Base-by-base conservation (phyloP, 2,329 filamentous ascomycete species). In the Calonectria henricotiae region DNA sequence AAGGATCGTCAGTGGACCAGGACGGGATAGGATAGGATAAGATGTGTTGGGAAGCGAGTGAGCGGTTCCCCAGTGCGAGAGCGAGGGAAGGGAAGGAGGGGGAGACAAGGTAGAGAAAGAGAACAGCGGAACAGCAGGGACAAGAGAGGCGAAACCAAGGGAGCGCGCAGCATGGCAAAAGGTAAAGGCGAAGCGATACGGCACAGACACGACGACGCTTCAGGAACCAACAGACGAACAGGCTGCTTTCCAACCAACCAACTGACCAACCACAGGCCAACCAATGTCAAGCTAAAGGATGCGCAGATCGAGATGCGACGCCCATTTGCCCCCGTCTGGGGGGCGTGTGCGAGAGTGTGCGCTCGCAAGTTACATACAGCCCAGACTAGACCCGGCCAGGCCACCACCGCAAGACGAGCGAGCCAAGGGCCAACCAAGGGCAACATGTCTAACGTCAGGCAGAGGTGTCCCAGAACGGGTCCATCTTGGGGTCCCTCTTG, bases 141-240 rank as follows among this genome's bases (percentile, higher is more conserved):
- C 17, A 39, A 58, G 51, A 58, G 55, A 60, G 55, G 55, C 37
- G 55, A 60, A 43, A 60, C 35, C 6, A n/a, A 61, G 55, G 39
- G 51, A 58, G 39, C 30, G 47, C 37, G 46, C 30, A 73, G 67
- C 63, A 27, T 70, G 43, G 44, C 47, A 62, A 71, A 62, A 37
- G 49, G 51, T 46, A 67, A 49, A 63, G 44, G 67, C 65, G 49
- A 69, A 51, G 62, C 68, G 62, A 69, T 64, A 58, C 17, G 49
- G 63, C n/a, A 44, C 54, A 51, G 62, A 54, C 44, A 65, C 51
- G 32, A 27, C 46, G 62, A 69, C 55, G 66, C 25, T 67, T 69
- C 68, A 71, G 65, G 62, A 67, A 68, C 70, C 44, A 44, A 62
- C 65, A 68, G 62, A 66, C 68, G 71, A 73, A 61, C 51, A 61